A percentile compares a stretch with the other conserved stretches of the same genome.
phyloP scores from a whole-genome alignment of 257 asterid genomes.

The Nicotiana otophora region DNA sequence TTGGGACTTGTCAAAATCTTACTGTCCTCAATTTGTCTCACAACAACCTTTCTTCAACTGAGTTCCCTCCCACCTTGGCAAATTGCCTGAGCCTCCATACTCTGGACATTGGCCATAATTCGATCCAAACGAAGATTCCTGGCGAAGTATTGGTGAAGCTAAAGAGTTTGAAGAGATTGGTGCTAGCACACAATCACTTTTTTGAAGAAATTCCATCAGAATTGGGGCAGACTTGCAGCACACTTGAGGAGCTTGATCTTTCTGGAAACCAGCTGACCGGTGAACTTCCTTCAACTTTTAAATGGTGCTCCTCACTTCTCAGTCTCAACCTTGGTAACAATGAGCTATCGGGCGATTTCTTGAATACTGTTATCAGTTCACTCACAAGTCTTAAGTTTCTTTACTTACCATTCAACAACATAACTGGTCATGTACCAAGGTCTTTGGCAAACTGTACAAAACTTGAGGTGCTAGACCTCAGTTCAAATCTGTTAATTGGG shows the following conservation, averaged over 20 bases:
- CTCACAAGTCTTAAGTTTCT: constrained; percentile 48
- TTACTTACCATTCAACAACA: constrained; percentile 53
- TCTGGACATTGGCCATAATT: constrained; percentile 56
- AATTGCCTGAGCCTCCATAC: constrained; percentile 56
- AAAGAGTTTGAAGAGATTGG: constrained; percentile 44
- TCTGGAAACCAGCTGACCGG: constrained; percentile 55
- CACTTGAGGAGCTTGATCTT: constrained; percentile 74
- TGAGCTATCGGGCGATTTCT: constrained; percentile 72
- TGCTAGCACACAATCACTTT: constrained; percentile 48
- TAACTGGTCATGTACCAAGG: constrained; percentile 60
- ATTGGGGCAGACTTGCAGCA: constrained; percentile 46
- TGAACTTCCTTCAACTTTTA: constrained; percentile 54
- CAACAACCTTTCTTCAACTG: constrained; percentile 49
- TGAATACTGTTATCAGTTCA: constrained; percentile 58
- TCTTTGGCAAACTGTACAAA: constrained; percentile 49
- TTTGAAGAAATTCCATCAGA: constrained; percentile 61
- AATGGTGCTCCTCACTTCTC: constrained; percentile 45
- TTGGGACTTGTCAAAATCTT: constrained; percentile 55
- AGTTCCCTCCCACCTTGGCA: constrained; percentile 42
- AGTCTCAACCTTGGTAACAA: constrained; percentile 61
- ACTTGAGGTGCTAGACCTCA: constrained; percentile 71
- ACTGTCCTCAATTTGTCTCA: constrained; percentile 47
- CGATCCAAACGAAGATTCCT: constrained; percentile 45
- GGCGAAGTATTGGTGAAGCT: constrained; percentile 42
- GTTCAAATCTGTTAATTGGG: constrained; percentile 66